Evolutionary conservation across 2,329 filamentous ascomycete species (phyloP), one percentile per base, ranked within the genome.

Genomic region (Aspergillus jensenii): DNA sequence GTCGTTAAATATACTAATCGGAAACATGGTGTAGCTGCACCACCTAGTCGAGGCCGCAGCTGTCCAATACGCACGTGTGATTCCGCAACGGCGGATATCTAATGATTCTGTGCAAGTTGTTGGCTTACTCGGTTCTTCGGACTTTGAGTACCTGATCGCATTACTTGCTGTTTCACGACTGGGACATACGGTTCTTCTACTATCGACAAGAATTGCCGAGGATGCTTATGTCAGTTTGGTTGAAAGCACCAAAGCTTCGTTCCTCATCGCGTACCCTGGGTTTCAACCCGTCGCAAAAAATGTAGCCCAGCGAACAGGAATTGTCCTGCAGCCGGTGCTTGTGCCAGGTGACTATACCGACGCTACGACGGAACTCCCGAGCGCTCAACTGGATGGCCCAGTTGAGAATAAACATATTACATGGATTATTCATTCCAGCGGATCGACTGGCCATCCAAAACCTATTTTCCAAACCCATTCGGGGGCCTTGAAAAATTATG

Each of bases 361-460:
- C 4, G 25, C 47, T 12, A 37, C 37, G 3, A 21, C 46, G 39
- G 21, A 27, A 9, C 41, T 62, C 12, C 52, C 46, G 7, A 4
- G 46, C 17, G 53, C 60, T 21, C 58, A 56, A 46, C 61, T 73
- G 11, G 64, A 74, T 23, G 58, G 62, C 4, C 21, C 46, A 5
- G 61, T 62, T 6, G 70, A 70, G 54, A 67, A 70, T 45, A 68
- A 65, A 31, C 70, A 75, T 64, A 69, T 75, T 54, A 71, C 66
- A 3, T 76, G 71, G 74, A 80, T 78, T 52, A 74, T 82, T n/a
- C 79, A 82, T 62, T 80, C 78, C 1, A 78, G 75, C 15, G 85
- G 86, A 6, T 85, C 81, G 0, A 87, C 86, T 0, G 85, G 85
- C 0, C 74, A 87, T 0, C 86, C 86, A 0, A 88, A 88, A 60